These are phyloP conservation scores for Tuctoria greenei DNA, from an alignment of 176 grass and related monocot species.

Conservation along the genomic window DNA sequence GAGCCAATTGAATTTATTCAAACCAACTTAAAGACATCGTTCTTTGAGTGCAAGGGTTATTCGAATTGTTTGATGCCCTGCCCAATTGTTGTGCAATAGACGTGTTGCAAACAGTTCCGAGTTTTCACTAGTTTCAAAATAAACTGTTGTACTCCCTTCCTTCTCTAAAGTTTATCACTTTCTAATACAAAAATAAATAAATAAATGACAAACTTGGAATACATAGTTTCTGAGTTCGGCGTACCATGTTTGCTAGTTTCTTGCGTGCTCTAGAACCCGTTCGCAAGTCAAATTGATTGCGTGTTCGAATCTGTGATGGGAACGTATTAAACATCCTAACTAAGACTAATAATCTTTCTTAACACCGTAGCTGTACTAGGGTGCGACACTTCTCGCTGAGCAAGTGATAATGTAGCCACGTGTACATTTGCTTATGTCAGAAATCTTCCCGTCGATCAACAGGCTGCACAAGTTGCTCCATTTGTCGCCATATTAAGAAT, in stretches of 20 bases:
- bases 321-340: not conserved
- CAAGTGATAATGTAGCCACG: constrained; percentile 32
- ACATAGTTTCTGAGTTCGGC: not conserved
- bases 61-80: not conserved
- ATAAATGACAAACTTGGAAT: no score
- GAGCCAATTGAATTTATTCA: not conserved
- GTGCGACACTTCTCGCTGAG: not conserved
- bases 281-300: constrained; percentile 15
- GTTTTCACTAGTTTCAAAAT: not conserved
- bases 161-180: no score
- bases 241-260: not conserved
- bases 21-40: not conserved
- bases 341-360: not conserved
- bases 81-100: not conserved
- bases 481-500: constrained; percentile 32
- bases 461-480: constrained; percentile 34
- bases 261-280: not conserved
- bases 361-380: not conserved
- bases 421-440: constrained; percentile 30
- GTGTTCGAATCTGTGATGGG: constrained; percentile 8
- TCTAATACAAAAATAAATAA: no score
- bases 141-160: not conserved
- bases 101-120: not conserved
- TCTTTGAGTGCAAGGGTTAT: not conserved
- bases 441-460: constrained; percentile 22